Percentiles rank a stretch among this genome's conserved stretches.
These are phyloP conservation scores for Setaria viridis DNA, from an alignment of 202 grass and related monocot genomes.

Conservation along the genomic window DNA sequence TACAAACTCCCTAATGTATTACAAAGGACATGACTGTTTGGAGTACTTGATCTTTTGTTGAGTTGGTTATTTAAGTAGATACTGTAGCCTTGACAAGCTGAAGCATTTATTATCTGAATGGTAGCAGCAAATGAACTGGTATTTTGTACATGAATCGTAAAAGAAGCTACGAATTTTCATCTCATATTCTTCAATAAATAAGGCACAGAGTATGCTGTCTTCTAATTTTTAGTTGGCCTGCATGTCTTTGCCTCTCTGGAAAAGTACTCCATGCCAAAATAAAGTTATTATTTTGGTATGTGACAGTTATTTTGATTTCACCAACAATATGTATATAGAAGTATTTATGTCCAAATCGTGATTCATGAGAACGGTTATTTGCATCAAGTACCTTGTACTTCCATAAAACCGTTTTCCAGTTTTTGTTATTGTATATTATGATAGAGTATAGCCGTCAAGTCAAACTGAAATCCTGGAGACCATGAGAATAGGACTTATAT, in stretches of 20 bases:
- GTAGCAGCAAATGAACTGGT: not conserved
- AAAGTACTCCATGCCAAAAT: not conserved
- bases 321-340: not conserved
- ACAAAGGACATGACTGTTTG: not conserved
- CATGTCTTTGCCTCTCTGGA: not conserved
- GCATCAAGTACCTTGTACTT: not conserved
- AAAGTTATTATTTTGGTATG: not conserved
- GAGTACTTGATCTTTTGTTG: slow-evolving; percentile 23
- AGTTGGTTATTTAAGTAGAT: not conserved
- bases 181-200: not conserved
- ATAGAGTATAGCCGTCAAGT: slow-evolving; percentile 6
- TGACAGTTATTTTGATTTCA: not conserved
- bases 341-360: not conserved
- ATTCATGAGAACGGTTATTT: not conserved
- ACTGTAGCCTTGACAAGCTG: not conserved
- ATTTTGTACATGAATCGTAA: not conserved
- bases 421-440: not conserved
- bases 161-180: not conserved
- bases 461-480: not conserved
- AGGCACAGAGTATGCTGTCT: not conserved
- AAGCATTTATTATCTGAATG: not conserved
- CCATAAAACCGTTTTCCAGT: not conserved
- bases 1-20: not conserved
- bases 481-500: not conserved
- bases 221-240: not conserved